phyloP scores from a whole-genome alignment of 2,329 filamentous ascomycete species.

The Cytospora mali region DNA sequence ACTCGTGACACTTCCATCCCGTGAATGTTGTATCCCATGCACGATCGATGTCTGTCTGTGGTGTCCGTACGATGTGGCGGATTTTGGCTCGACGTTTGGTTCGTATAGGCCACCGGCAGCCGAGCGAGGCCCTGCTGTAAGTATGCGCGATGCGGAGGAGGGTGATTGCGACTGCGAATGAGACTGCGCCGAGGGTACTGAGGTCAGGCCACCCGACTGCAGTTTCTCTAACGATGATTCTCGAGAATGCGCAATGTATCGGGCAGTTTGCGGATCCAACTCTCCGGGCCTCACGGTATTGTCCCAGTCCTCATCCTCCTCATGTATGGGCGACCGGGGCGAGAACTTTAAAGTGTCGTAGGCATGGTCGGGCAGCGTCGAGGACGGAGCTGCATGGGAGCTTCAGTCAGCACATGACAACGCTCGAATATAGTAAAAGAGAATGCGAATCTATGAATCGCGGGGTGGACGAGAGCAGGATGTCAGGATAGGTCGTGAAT shows the following conservation, averaged over 20 bases:
- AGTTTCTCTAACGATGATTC: slow-evolving; percentile 62
- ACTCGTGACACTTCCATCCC: slow-evolving; percentile 85
- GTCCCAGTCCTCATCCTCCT: slow-evolving; percentile 57
- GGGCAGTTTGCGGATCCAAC: slow-evolving; percentile 43
- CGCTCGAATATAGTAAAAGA: background rate
- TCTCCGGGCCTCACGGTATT: slow-evolving; percentile 52
- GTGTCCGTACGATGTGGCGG: slow-evolving; percentile 68
- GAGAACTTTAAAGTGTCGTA: slow-evolving; percentile 57
- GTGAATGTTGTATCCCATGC: slow-evolving; percentile 89
- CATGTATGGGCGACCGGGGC: slow-evolving; percentile 54
- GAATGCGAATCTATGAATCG: background rate
- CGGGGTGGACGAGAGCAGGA: background rate
- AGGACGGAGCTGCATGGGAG: slow-evolving; percentile 55
- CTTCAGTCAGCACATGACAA: slow-evolving; percentile 24
- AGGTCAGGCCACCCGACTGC: slow-evolving; percentile 39
- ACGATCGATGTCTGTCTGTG: slow-evolving; percentile 97
- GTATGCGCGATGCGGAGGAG: slow-evolving; percentile 39
- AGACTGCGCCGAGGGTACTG: slow-evolving; percentile 37
- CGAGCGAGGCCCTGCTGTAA: slow-evolving; percentile 46
- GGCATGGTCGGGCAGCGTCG: slow-evolving; percentile 59
- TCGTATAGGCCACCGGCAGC: slow-evolving; percentile 50
- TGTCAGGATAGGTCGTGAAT: slow-evolving; percentile 13
- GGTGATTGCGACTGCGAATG: slow-evolving; percentile 28
- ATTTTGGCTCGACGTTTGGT: slow-evolving; percentile 59
- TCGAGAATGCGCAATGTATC: slow-evolving; percentile 55